Evolutionary conservation across 805 yeast species (phyloP), one percentile per base, ranked within the genome.

Genomic region (Teunomyces gatunensis): DNA sequence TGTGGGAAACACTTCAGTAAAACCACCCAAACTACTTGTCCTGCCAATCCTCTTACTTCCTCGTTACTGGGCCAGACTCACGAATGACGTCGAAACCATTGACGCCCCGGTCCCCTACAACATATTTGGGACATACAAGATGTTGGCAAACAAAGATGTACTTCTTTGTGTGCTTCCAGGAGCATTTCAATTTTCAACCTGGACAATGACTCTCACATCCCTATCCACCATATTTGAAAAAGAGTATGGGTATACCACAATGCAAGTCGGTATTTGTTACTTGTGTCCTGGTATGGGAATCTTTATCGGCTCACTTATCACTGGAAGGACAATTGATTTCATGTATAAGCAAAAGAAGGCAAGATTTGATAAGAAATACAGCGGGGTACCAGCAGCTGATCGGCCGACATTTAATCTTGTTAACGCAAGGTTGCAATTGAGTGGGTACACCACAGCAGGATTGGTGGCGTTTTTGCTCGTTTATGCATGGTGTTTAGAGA

Each of bases 1-100:
- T 6, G 92, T 83, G 1, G 96, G 96, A 0, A 88, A 88, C 62
- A 88, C 92, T 1, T 79, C 91, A 1, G 65, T 83, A 1, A 58
- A 53, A 2, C 95, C 95, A 0, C 60, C 54, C 28, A 53, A 48
- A 5, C 13, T 73, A 3, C 72, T 79, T 49, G 67, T 58, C 40
- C 75, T 84, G 2, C 81, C 83, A 0, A 56, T 79, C 2, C 57
- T 81, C 44, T 52, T 58, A 21, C 51, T 54, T 9, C 52, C 54
- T 2, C 48, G 39, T 10, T 45, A 46, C 33, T 35, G 20, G 18
- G 39, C 40, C 4, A 42, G 40, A 21, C 30, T 52, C 30, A 52
- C 47, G 11, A 48, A 52, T 25, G 54, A 54, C 10, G 15, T 20
- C 12, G 23, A 46, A 9, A 54, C 57, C 6, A 34, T 52, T 2